phyloP scores from a whole-genome alignment of 805 yeast species.

The Saccharomyces paradoxus region DNA sequence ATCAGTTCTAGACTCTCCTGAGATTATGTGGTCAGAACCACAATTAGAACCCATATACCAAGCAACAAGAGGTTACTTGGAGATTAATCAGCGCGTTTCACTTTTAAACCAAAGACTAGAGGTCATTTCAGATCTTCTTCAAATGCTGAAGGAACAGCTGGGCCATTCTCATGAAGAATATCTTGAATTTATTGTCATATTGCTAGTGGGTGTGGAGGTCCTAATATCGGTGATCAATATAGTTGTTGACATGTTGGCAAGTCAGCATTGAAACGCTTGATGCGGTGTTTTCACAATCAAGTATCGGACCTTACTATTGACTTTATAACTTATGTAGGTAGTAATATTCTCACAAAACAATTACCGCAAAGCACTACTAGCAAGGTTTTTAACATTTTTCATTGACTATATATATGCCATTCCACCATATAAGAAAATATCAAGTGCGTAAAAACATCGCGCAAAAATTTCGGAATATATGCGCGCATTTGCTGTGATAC shows the following conservation, averaged over 20 bases:
- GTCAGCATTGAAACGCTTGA: conserved; percentile 6
- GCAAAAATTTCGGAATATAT: background rate
- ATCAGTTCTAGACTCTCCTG: conserved; percentile 90
- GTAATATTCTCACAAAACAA: background rate
- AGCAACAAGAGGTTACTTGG: conserved; percentile 91
- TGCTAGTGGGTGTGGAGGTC: conserved; percentile 86
- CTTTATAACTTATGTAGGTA: background rate
- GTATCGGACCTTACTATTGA: background rate
- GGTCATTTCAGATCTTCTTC: conserved; percentile 85
- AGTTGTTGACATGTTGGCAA: conserved; percentile 46
- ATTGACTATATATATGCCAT: background rate
- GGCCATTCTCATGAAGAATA: conserved; percentile 94
- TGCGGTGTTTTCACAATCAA: background rate
- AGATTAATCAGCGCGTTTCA: conserved; percentile 88
- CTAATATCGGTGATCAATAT: conserved; percentile 80
- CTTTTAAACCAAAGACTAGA: conserved; percentile 85
- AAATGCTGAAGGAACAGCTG: conserved; percentile 93
- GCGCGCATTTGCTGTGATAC: background rate
- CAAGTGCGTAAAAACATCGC: too few relatives aligned
- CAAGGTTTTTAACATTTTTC: background rate
- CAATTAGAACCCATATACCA: conserved; percentile 95
- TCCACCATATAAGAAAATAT: too few relatives aligned
- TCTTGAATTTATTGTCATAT: conserved; percentile 82
- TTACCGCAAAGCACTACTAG: background rate
- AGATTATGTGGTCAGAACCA: conserved; percentile 98